Conservation (phyloP, 129 eudicot genomes). For the carrot (Daucus carota) region DH1_v3.0 NC_030383.2:41972501-41973000, state of each 20-base stretch:
- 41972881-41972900: conserved; percentile 91
- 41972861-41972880: conserved; percentile 81
- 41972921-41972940: conserved; percentile 39
- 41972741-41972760: not conserved
- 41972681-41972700: not conserved
- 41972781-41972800: not conserved
- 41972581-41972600: too few species aligned
- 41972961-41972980: not conserved
- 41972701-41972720: not conserved
- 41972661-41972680: not conserved
- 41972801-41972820: not conserved
- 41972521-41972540: too few species aligned
- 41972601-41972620: too few species aligned
- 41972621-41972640: too few species aligned
- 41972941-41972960: not conserved
- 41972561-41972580: too few species aligned
- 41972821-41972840: not conserved
- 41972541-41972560: too few species aligned
- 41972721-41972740: not conserved
- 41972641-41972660: too few species aligned
- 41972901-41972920: conserved; percentile 55
- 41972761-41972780: not conserved
- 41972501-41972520: too few species aligned
- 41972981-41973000: not conserved
- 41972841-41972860: not conserved